Conservation (phyloP, 805 yeast genomes). For the Nakazawaea pomicola region DNA sequence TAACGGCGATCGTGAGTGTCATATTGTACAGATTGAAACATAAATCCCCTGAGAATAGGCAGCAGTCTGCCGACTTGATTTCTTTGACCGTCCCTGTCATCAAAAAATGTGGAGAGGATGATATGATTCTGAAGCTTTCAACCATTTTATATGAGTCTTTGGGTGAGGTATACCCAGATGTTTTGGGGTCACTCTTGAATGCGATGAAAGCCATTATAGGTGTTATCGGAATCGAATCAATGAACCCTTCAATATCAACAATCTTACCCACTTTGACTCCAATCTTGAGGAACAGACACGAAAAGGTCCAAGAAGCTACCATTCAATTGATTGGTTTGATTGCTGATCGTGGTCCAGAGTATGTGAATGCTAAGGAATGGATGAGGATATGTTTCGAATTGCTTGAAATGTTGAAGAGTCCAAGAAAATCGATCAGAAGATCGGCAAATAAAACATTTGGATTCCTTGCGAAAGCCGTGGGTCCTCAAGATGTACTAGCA, state of each 20-base stretch:
- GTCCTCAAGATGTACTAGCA: slow-evolving; percentile 91
- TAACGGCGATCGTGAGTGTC: slow-evolving; percentile 68
- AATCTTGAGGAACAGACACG: slow-evolving; percentile 82
- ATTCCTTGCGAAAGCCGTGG: slow-evolving; percentile 82
- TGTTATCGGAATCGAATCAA: slow-evolving; percentile 49
- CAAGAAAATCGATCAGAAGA: slow-evolving; percentile 67
- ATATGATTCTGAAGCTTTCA: slow-evolving; percentile 60
- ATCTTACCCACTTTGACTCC: slow-evolving; percentile 88
- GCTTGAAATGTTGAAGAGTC: slow-evolving; percentile 81
- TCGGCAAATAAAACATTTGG: slow-evolving; percentile 93
- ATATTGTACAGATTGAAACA: slow-evolving; percentile 69
- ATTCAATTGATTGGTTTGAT: slow-evolving; percentile 76
- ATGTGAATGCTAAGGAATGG: slow-evolving; percentile 92
- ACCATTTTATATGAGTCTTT: slow-evolving; percentile 81
- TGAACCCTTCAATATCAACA: slow-evolving; percentile 81
- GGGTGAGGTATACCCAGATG: slow-evolving; percentile 95
- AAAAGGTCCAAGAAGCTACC: slow-evolving; percentile 81
- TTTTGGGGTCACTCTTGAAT: slow-evolving; percentile 74
- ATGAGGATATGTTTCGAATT: slow-evolving; percentile 92
- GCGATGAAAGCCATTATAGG: slow-evolving; percentile 64
- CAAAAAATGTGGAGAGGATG: slow-evolving; percentile 57
- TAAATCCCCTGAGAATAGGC: slow-evolving; percentile 66
- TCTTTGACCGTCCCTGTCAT: slow-evolving; percentile 62
- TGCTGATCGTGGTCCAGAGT: slow-evolving; percentile 75
- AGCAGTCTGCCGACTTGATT: slow-evolving; percentile 79